Percentiles rank a stretch among this genome's conserved stretches.
Evolutionary conservation across 164 flowering plant species (phyloP).

Genomic region (Tetrastigma voinierianum): DNA sequence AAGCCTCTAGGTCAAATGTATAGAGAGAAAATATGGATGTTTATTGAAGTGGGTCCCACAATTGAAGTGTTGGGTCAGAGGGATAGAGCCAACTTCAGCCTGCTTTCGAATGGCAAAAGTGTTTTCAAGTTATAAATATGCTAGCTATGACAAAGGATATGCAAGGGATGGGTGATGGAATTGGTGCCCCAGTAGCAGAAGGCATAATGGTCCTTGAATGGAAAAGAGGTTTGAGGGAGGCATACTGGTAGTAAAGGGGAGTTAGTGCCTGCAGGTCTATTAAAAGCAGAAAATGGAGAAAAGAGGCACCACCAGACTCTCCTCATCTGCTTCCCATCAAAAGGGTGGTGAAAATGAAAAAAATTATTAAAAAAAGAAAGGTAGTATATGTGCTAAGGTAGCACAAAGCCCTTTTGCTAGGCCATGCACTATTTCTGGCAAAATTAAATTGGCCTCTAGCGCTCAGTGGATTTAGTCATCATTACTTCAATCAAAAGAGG

Average conservation of each 20-base stretch:
- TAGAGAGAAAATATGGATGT: no score
- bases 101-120: no score
- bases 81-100: no score
- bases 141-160: no score
- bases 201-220: neutral
- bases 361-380: no score
- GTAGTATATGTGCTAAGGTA: conserved; percentile 8
- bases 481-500: conserved; percentile 27
- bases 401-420: conserved; percentile 9
- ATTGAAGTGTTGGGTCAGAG: no score
- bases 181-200: neutral
- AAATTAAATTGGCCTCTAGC: conserved; percentile 11
- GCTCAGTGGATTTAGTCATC: conserved; percentile 31
- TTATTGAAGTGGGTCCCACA: no score
- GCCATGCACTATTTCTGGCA: conserved; percentile 21
- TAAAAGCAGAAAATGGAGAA: conserved; percentile 18
- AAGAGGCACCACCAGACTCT: conserved; percentile 12
- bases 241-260: neutral
- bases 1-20: no score
- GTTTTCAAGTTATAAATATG: no score
- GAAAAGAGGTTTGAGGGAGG: neutral
- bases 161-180: neutral
- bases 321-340: conserved; percentile 17
- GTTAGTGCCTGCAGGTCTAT: neutral
- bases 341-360: conserved; percentile 16